These are phyloP conservation scores for Setaria italica DNA, from an alignment of 202 grass and related monocot species.

Conservation along the genomic window DNA sequence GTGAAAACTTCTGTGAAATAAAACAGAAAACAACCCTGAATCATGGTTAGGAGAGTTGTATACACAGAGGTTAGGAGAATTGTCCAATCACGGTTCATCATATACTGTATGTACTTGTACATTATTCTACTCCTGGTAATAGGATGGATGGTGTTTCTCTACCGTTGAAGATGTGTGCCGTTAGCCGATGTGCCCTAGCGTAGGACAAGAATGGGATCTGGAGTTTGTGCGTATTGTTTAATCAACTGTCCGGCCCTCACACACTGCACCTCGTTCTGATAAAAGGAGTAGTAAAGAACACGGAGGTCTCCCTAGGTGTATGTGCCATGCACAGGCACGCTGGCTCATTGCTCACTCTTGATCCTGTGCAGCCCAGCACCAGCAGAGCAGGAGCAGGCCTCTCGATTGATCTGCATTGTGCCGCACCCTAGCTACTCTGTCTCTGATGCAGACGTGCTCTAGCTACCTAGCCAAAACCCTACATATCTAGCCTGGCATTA, in stretches of 20 bases:
- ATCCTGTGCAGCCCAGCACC: not conserved
- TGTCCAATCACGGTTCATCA: too few species aligned
- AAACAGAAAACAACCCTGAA: too few species aligned
- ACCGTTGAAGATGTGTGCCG: constrained; percentile 15
- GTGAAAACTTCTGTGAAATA: not conserved
- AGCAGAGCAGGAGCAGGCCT: not conserved
- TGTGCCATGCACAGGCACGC: constrained; percentile 34
- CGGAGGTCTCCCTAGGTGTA: not conserved
- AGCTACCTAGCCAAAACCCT: not conserved
- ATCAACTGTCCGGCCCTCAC: not conserved
- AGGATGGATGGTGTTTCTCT: not conserved
- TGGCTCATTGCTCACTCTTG: constrained; percentile 32
- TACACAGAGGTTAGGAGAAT: too few species aligned
- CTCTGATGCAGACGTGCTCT: constrained; percentile 13
- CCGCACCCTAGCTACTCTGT: constrained; percentile 39
- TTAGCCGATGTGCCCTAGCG: not conserved
- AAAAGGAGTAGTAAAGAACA: not conserved
- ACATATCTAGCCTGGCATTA: not conserved
- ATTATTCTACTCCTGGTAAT: too few species aligned
- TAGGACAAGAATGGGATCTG: not conserved
- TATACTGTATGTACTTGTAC: too few species aligned
- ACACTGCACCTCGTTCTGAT: constrained; percentile 2
- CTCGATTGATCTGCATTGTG: not conserved
- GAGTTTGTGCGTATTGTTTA: constrained; percentile 3
- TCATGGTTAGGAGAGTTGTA: too few species aligned